Evolutionary conservation across 2,329 filamentous ascomycete genomes (phyloP).

Genomic region (Verruconis gallopava): DNA sequence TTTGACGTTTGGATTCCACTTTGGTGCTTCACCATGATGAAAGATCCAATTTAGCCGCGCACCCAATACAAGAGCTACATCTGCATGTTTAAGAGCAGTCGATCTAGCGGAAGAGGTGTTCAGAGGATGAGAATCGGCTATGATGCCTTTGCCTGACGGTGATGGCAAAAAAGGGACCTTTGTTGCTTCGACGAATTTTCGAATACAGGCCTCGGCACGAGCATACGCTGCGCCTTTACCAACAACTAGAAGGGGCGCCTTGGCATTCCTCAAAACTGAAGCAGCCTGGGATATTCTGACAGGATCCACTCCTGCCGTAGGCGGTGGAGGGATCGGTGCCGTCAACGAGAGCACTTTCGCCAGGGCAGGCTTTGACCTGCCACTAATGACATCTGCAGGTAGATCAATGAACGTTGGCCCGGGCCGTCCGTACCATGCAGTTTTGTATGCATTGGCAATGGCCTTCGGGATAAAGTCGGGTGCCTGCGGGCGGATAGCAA

Average conservation of each 20-base stretch:
- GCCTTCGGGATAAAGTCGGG: constrained; percentile 34
- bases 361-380: constrained; percentile 24
- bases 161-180: constrained; percentile 43
- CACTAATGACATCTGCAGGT: constrained; percentile 39
- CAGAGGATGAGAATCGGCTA: constrained; percentile 39
- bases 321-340: constrained; percentile 24
- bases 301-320: constrained; percentile 33
- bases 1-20: constrained; percentile 37
- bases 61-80: constrained; percentile 42
- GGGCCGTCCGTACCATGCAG: constrained; percentile 41
- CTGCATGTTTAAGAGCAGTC: constrained; percentile 39
- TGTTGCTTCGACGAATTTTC: constrained; percentile 32
- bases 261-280: constrained; percentile 33
- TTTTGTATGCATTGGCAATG: constrained; percentile 39
- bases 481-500: constrained; percentile 33
- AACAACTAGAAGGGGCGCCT: constrained; percentile 39
- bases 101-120: constrained; percentile 43
- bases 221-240: constrained; percentile 45
- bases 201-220: constrained; percentile 34
- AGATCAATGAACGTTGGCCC: constrained; percentile 42
- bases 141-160: constrained; percentile 46
- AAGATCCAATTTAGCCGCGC: constrained; percentile 47
- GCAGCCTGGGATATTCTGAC: constrained; percentile 29
- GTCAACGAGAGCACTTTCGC: constrained; percentile 13
- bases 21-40: constrained; percentile 41